Evolutionary conservation across 371 early-diverging fungal genomes (phyloP), one percentile per base, ranked within the genome.

Genomic region (Mortierella sp.): DNA sequence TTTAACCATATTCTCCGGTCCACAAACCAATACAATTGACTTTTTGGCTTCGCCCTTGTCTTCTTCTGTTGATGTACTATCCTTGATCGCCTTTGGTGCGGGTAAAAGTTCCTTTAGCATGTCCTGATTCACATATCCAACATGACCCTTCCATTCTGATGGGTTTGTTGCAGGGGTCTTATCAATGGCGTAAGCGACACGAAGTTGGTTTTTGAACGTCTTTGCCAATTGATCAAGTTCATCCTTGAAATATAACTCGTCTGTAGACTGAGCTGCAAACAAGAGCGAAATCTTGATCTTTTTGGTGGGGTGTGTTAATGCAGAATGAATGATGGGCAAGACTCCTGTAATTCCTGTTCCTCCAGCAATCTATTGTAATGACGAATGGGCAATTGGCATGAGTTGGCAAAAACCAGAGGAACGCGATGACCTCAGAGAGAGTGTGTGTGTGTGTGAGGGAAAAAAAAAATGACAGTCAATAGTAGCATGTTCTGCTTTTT

Each of bases 271-370:
- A 10, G 83, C 72, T 4, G 83, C 83, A 43, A 81, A 75, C 55
- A 81, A 30, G 22, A 81, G 68, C 39, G 83, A 76, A 45, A 81
- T 57, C 40, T 70, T 75, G 67, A 70, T 64, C 62, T 76, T 72
- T 55, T 81, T 81, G 64, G 37, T 52, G 0, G 70, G 64, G 35
- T 73, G 47, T 3, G 73, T 70, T 52, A 81, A 59, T 28, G 70
- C 83, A 12, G 83, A 62, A 58, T 76, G 77, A 30, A 81, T 81
- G 52, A 81, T 75, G 10, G 83, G 83, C 59, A 81, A 24, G 6
- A 81, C 47, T 26, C 76, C 83, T 6, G 83, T 81, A 40, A 81
- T 73, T 12, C 83, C 83, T 22, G 83, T 81, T 43, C 83, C 83
- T 73, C 83, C 83, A 22, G 83, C 83, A 37, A 81, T 70, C 83